These are phyloP conservation scores for Hordeum pubiflorum DNA, from an alignment of 202 grass and related monocot genomes.

Conservation along the genomic window DNA sequence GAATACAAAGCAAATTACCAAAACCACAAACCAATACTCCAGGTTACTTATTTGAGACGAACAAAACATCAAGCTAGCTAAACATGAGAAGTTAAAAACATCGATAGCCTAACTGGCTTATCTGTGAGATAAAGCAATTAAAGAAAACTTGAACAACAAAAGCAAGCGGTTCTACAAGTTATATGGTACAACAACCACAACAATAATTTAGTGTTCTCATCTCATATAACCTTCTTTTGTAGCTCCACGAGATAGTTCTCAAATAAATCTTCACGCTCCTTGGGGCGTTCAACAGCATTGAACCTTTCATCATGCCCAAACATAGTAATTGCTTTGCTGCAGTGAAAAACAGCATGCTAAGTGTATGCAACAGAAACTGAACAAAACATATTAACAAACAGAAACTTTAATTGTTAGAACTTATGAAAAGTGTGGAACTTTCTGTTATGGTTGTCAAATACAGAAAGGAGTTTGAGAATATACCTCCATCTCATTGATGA, in stretches of 20 bases:
- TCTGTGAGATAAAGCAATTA: background rate
- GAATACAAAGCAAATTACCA: background rate
- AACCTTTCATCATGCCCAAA: slow-evolving; percentile 90
- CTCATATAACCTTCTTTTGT: slow-evolving; percentile 75
- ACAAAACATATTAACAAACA: background rate
- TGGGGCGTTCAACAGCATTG: slow-evolving; percentile 68
- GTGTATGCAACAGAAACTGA: background rate
- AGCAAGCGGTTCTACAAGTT: background rate
- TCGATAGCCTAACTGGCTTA: background rate
- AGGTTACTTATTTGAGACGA: background rate
- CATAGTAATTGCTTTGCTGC: slow-evolving; percentile 90
- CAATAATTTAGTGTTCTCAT: background rate
- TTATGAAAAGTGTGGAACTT: background rate
- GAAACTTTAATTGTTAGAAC: background rate
- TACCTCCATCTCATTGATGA: slow-evolving; percentile 86
- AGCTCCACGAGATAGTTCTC: slow-evolving; percentile 88
- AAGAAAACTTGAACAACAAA: slow-evolving; percentile 9
- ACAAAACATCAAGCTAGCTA: background rate
- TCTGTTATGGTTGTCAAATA: background rate
- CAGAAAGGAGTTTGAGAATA: slow-evolving; percentile 18
- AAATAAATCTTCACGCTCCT: slow-evolving; percentile 94
- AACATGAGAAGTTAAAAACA: background rate
- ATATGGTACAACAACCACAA: slow-evolving; percentile 5
- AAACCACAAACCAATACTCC: background rate
- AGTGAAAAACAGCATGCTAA: slow-evolving; percentile 24